phyloP scores from a whole-genome alignment of 192 early-diverging fungal genomes.

The Coemansia sp. region DNA sequence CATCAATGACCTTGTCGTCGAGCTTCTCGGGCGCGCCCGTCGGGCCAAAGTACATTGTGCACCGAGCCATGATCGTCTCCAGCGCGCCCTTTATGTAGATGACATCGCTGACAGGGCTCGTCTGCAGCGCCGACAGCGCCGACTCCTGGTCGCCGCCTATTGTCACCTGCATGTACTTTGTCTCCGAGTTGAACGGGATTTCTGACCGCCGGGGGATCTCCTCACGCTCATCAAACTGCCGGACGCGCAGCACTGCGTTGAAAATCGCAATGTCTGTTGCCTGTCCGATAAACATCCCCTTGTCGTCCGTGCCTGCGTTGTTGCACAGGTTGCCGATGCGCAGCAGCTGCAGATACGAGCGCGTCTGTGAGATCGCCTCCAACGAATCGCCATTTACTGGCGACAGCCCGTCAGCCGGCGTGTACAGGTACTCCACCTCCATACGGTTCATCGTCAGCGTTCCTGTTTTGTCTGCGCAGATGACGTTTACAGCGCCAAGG shows the following conservation, averaged over 20 bases:
- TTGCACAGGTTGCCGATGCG: conserved; percentile 83
- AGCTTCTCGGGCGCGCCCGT: conserved; percentile 52
- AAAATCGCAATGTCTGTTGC: conserved; percentile 93
- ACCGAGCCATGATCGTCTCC: conserved; percentile 71
- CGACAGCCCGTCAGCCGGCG: conserved; percentile 43
- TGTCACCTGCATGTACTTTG: conserved; percentile 86
- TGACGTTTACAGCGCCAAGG: conserved; percentile 87
- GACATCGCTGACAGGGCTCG: conserved; percentile 10
- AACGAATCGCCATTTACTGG: conserved; percentile 29
- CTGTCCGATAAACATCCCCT: conserved; percentile 76
- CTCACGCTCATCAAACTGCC: conserved; percentile 67
- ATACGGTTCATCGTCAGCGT: conserved; percentile 94
- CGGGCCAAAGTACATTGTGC: conserved; percentile 56
- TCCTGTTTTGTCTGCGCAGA: conserved; percentile 96
- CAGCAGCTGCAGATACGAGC: conserved; percentile 40
- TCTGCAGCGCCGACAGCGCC: conserved; percentile 10
- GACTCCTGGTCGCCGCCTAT: conserved; percentile 24
- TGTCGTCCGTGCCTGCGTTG: conserved; percentile 71
- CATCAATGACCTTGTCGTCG: conserved; percentile 52
- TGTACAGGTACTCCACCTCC: conserved; percentile 83
- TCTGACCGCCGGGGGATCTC: conserved; percentile 62
- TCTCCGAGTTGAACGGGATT: conserved; percentile 86
- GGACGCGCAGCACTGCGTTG: conserved; percentile 54
- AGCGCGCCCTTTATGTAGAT: conserved; percentile 82
- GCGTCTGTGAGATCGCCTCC: conserved; percentile 15